A percentile compares a stretch with the other conserved stretches of the same genome.
These are phyloP conservation scores for Fusarium sp. DNA, from an alignment of 2,329 filamentous ascomycete species.

Conservation along the genomic window DNA sequence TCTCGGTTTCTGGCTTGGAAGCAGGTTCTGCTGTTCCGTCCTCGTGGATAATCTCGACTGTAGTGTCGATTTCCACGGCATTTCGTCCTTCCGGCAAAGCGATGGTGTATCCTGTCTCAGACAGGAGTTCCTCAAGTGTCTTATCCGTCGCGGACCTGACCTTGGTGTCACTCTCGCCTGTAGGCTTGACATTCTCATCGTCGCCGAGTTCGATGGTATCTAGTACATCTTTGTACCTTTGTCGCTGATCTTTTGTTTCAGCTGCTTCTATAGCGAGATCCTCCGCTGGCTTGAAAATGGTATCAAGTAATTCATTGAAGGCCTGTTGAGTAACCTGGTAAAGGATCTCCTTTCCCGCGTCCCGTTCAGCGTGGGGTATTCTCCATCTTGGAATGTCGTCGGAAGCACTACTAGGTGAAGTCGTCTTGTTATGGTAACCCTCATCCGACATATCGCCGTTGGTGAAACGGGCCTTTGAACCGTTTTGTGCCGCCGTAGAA, in stretches of 20 bases:
- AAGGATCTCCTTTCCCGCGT: slow-evolving; percentile 87
- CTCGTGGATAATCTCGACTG: slow-evolving; percentile 43
- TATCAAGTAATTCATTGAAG: slow-evolving; percentile 91
- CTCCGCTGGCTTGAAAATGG: slow-evolving; percentile 85
- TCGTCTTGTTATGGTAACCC: slow-evolving; percentile 76
- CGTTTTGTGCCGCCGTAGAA: slow-evolving; percentile 75
- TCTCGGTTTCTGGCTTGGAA: slow-evolving; percentile 33
- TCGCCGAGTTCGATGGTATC: slow-evolving; percentile 54
- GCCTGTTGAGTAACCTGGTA: slow-evolving; percentile 92
- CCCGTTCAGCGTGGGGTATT: slow-evolving; percentile 81
- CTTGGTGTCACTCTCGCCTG: slow-evolving; percentile 18
- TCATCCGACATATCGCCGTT: slow-evolving; percentile 79
- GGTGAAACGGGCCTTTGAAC: slow-evolving; percentile 82
- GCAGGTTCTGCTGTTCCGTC: slow-evolving; percentile 34
- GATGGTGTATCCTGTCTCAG: slow-evolving; percentile 59
- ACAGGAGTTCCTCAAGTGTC: slow-evolving; percentile 55
- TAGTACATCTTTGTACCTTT: slow-evolving; percentile 65
- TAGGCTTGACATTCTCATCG: slow-evolving; percentile 42
- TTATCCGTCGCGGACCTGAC: slow-evolving; percentile 41
- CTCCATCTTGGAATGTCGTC: slow-evolving; percentile 84
- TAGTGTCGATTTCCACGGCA: slow-evolving; percentile 50
- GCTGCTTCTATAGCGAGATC: slow-evolving; percentile 77
- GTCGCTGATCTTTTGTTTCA: slow-evolving; percentile 70
- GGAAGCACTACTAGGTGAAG: slow-evolving; percentile 77
- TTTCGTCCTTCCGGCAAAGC: slow-evolving; percentile 49